Percentiles rank a stretch among this genome's conserved stretches.
Conservation (phyloP, 257 asterid species). For the Scutellaria galericulata region DNA sequence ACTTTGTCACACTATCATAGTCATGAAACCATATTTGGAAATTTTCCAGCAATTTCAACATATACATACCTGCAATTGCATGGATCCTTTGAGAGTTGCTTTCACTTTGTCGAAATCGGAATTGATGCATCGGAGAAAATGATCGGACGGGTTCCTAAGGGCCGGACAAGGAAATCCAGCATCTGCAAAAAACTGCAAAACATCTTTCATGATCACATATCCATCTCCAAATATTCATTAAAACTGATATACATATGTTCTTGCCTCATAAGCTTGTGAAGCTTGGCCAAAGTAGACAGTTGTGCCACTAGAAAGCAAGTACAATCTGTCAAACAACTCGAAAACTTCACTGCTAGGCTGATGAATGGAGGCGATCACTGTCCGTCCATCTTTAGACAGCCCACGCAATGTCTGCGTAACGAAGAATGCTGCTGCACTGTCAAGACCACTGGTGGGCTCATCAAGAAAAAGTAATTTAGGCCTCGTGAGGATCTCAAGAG, state of each 20-base stretch:
- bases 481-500: conserved; percentile 82
- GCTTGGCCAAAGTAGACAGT: conserved; percentile 91
- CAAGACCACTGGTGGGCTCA: conserved; percentile 97
- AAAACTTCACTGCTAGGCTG: conserved; percentile 99
- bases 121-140: conserved; percentile 84
- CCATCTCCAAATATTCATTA: not conserved
- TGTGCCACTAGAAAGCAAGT: conserved; percentile 85
- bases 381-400: conserved; percentile 83
- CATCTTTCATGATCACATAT: not conserved
- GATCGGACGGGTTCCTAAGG: conserved; percentile 87
- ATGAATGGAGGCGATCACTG: conserved; percentile 91
- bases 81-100: conserved; percentile 84
- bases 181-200: conserved; percentile 76
- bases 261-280: conserved; percentile 85
- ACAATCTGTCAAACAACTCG: conserved; percentile 80
- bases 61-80: conserved; percentile 67
- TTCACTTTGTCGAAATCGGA: conserved; percentile 91
- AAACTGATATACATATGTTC: not conserved
- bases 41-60: not conserved
- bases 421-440: conserved; percentile 95
- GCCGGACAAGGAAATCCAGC: conserved; percentile 95
- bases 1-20: too few species aligned
- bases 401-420: conserved; percentile 86
- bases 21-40: too few species aligned
- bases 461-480: conserved; percentile 90